Evolutionary conservation across 2,329 filamentous ascomycete species (phyloP).

Genomic region (Penicillium sp.): DNA sequence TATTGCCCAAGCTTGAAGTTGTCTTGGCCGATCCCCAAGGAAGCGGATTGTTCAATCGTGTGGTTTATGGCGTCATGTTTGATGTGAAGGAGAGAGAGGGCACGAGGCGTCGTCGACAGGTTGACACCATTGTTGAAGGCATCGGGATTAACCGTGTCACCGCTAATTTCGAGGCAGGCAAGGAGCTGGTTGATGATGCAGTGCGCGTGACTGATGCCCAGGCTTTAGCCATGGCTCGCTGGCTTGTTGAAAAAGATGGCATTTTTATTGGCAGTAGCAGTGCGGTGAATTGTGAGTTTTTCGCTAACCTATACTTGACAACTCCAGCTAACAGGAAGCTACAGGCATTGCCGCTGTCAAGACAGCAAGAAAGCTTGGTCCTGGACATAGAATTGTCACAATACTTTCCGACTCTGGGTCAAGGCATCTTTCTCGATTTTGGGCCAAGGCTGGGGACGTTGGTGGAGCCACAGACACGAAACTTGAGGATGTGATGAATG

Average conservation of each 20-base stretch:
- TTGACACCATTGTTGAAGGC: slow-evolving; percentile 94
- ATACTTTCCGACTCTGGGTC: slow-evolving; percentile 54
- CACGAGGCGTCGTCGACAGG: slow-evolving; percentile 82
- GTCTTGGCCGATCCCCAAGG: slow-evolving; percentile 93
- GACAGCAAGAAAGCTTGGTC: slow-evolving; percentile 49
- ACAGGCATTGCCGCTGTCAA: slow-evolving; percentile 52
- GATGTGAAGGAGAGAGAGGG: slow-evolving; percentile 85
- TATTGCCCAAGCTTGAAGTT: slow-evolving; percentile 64
- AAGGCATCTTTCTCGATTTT: slow-evolving; percentile 55
- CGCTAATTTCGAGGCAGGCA: slow-evolving; percentile 84
- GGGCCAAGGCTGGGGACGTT: slow-evolving; percentile 51
- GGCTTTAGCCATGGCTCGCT: slow-evolving; percentile 90
- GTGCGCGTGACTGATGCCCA: slow-evolving; percentile 86
- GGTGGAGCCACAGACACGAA: slow-evolving; percentile 48
- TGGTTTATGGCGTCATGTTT: slow-evolving; percentile 96
- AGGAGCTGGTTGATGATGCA: slow-evolving; percentile 86
- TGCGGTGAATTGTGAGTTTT: slow-evolving; percentile 80
- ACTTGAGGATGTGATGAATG: slow-evolving; percentile 49
- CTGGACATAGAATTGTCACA: slow-evolving; percentile 52
- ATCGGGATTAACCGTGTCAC: slow-evolving; percentile 96
- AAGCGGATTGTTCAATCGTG: slow-evolving; percentile 87
- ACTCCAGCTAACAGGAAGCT: slow-evolving; percentile 13
- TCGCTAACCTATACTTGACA: slow-evolving; percentile 10
- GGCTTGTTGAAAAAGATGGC: slow-evolving; percentile 93
- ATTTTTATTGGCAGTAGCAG: slow-evolving; percentile 94